phyloP scores from a whole-genome alignment of 2,329 filamentous ascomycete species.

The Capronia epimyces region DNA sequence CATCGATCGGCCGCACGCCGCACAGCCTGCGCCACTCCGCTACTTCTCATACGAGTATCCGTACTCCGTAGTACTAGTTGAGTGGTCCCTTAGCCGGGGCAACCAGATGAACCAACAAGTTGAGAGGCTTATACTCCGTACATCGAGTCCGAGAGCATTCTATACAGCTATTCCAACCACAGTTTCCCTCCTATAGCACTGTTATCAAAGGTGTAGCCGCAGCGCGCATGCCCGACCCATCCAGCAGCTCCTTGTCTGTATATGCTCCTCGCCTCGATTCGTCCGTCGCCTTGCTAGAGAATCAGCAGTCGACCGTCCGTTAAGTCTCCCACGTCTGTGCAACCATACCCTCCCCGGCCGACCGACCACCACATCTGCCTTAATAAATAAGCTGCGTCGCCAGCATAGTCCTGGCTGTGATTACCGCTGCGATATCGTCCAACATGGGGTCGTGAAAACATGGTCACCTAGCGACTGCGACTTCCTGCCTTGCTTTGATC shows the following conservation, averaged over 20 bases:
- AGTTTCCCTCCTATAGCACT: too few relatives aligned
- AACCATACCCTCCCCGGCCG: neutral
- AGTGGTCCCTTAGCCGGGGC: neutral
- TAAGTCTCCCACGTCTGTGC: neutral
- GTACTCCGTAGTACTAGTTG: neutral
- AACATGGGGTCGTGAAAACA: slow-evolving; percentile 9
- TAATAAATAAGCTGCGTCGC: neutral
- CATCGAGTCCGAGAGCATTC: too few relatives aligned
- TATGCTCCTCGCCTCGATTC: neutral
- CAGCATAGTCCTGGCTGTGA: slow-evolving; percentile 5
- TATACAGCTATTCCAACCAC: too few relatives aligned
- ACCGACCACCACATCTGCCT: neutral
- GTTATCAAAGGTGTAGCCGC: too few relatives aligned
- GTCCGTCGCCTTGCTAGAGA: neutral
- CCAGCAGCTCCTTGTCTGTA: neutral
- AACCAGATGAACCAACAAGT: neutral
- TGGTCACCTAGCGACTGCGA: slow-evolving; percentile 5
- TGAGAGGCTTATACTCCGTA: neutral
- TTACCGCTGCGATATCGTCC: slow-evolving; percentile 1
- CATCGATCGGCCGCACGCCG: too few relatives aligned
- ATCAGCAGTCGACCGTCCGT: neutral
- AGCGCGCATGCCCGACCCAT: neutral
- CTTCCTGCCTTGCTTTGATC: neutral
- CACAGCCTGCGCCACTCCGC: too few relatives aligned
- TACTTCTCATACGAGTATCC: too few relatives aligned